Conservation (phyloP, 371 early-diverging fungal genomes). For the Saksenaea oblongispora region DNA sequence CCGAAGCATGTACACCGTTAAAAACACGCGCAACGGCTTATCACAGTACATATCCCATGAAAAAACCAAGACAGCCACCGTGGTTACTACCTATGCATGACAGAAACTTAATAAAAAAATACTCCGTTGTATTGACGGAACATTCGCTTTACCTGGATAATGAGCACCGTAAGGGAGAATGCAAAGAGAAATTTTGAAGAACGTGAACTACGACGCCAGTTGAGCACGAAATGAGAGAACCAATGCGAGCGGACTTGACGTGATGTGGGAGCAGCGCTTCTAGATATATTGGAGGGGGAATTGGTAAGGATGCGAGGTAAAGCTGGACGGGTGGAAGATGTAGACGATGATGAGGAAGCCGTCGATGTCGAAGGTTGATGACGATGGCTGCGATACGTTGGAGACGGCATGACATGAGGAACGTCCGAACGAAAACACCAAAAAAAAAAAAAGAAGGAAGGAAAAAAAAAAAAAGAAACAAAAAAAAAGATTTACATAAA, state of each 20-base stretch:
- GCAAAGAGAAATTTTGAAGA: conserved; percentile 39
- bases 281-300: conserved; percentile 46
- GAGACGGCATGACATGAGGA: conserved; percentile 11
- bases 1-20: conserved; percentile 46
- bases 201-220: conserved; percentile 50
- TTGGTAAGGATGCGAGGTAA: conserved; percentile 45
- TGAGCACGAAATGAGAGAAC: conserved; percentile 48
- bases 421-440: background rate
- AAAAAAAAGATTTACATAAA: too few species aligned
- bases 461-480: background rate
- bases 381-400: conserved; percentile 43
- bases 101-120: background rate
- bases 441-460: background rate
- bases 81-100: conserved; percentile 26
- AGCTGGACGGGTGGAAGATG: conserved; percentile 47
- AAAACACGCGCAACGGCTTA: conserved; percentile 45
- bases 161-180: conserved; percentile 37
- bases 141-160: conserved; percentile 25
- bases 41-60: conserved; percentile 54
- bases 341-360: conserved; percentile 41
- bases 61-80: conserved; percentile 34
- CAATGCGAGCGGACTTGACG: conserved; percentile 50
- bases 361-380: conserved; percentile 48
- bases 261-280: conserved; percentile 48
- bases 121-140: background rate